Evolutionary conservation across 768 basidiomycete species (phyloP).

Genomic region (Hebeloma cylindrosporum): DNA sequence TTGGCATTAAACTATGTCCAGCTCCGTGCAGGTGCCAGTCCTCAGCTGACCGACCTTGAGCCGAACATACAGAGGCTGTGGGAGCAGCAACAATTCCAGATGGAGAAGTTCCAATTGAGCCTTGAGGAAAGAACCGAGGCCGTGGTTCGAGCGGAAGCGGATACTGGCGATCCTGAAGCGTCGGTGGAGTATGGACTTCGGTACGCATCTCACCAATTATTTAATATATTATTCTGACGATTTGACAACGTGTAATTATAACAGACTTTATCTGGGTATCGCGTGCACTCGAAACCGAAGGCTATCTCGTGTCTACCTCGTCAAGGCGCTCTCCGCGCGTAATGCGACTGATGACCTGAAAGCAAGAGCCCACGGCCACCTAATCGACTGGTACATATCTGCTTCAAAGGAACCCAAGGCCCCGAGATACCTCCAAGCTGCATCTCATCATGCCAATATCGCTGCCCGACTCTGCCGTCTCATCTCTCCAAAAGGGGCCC

Average conservation of each 20-base stretch:
- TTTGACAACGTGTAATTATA: too few species aligned
- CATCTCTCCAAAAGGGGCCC: too few species aligned
- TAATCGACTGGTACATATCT: conserved; percentile 15
- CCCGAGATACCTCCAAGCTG: conserved; percentile 12
- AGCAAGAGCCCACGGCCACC: conserved; percentile 13
- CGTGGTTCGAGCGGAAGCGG: conserved; percentile 14
- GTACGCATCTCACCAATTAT: neutral
- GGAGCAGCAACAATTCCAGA: neutral
- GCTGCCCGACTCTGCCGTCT: conserved; percentile 6
- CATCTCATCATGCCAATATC: conserved; percentile 15
- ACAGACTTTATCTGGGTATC: conserved; percentile 13
- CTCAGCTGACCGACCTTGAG: conserved; percentile 2
- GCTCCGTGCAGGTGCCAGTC: neutral
- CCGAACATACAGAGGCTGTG: neutral
- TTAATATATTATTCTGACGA: neutral
- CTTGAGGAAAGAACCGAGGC: conserved; percentile 6
- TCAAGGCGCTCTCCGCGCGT: conserved; percentile 14
- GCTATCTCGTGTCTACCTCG: conserved; percentile 14
- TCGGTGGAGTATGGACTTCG: conserved; percentile 17
- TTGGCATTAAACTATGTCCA: neutral
- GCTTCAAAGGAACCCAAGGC: conserved; percentile 1
- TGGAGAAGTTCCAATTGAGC: conserved; percentile 1
- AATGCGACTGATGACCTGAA: conserved; percentile 10
- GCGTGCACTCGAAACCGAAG: conserved; percentile 15
- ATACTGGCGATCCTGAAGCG: conserved; percentile 15